A percentile compares a stretch with the other conserved stretches of the same genome.
Conservation (phyloP, 805 yeast genomes). For the Candida maesae region DNA sequence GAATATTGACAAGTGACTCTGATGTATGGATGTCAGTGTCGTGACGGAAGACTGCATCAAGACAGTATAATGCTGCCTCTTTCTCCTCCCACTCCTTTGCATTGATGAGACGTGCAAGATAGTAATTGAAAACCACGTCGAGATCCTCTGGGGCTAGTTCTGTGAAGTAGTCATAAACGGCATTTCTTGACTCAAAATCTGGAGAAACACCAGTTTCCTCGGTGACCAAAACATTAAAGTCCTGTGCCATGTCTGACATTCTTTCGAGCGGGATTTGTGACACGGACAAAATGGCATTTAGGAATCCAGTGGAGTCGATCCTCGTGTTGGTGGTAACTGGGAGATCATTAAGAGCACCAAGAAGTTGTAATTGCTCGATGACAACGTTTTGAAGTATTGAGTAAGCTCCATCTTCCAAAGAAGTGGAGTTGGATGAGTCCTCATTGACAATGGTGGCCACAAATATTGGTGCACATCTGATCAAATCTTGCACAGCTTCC, state of each 20-base stretch:
- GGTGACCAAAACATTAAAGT: constrained; percentile 67
- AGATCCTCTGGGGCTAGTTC: constrained; percentile 45
- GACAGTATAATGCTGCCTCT: constrained; percentile 51
- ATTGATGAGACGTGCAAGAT: constrained; percentile 2
- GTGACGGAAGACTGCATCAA: constrained; percentile 39
- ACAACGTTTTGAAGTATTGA: constrained; percentile 25
- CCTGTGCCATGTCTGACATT: constrained; percentile 48
- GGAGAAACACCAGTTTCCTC: constrained; percentile 69
- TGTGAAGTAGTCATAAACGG: constrained; percentile 52
- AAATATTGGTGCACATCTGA: constrained; percentile 12
- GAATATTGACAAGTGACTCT: constrained; percentile 14
- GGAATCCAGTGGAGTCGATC: neutral
- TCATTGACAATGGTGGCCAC: constrained; percentile 14
- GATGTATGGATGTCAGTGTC: constrained; percentile 30
- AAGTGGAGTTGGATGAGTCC: neutral
- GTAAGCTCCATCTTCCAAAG: constrained; percentile 7
- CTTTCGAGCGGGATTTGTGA: constrained; percentile 28
- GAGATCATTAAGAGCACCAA: constrained; percentile 25
- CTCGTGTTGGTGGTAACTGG: constrained; percentile 1
- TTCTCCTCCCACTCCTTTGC: constrained; percentile 38
- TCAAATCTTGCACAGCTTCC: constrained; percentile 16
- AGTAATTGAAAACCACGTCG: constrained; percentile 12
- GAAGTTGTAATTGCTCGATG: constrained; percentile 32
- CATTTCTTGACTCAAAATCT: constrained; percentile 53
- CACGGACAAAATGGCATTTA: constrained; percentile 16